Conservation (phyloP, 2,329 filamentous ascomycete genomes). For the Xylaria multiplex region DNA sequence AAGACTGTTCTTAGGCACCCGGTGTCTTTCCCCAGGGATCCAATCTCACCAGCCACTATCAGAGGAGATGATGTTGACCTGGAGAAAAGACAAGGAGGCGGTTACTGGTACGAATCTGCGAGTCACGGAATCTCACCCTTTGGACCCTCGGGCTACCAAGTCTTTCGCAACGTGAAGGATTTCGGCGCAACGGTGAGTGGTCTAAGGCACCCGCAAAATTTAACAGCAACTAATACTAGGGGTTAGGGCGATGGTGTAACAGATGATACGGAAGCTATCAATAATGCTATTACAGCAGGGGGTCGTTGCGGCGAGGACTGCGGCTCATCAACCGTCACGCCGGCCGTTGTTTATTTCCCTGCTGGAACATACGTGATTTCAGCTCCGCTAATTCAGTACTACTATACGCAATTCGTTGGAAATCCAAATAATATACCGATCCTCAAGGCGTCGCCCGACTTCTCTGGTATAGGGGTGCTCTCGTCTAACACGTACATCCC, state of each 20-base stretch:
- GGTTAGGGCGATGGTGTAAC: background rate
- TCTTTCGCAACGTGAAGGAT: constrained; percentile 4
- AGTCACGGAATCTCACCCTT: too few relatives aligned
- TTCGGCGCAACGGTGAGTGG: background rate
- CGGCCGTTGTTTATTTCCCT: constrained; percentile 12
- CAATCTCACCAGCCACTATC: too few relatives aligned
- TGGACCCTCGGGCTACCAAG: background rate
- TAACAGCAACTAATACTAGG: background rate
- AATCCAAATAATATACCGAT: background rate
- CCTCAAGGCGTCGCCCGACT: background rate
- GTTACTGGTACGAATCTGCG: too few relatives aligned
- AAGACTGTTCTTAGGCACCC: too few relatives aligned
- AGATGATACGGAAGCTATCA: constrained; percentile 11
- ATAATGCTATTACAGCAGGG: background rate
- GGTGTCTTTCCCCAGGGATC: too few relatives aligned
- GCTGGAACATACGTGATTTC: constrained; percentile 8
- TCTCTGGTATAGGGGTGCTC: background rate
- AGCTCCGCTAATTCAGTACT: constrained; percentile 6
- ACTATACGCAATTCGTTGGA: constrained; percentile 18
- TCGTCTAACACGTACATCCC: constrained; percentile 1
- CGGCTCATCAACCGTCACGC: background rate
- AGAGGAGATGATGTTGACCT: too few relatives aligned
- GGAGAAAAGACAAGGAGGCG: too few relatives aligned
- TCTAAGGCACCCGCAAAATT: background rate
- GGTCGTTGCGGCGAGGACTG: background rate